Evolutionary conservation across 257 asterid genomes (phyloP).

Genomic region (Nicotiana otophora): DNA sequence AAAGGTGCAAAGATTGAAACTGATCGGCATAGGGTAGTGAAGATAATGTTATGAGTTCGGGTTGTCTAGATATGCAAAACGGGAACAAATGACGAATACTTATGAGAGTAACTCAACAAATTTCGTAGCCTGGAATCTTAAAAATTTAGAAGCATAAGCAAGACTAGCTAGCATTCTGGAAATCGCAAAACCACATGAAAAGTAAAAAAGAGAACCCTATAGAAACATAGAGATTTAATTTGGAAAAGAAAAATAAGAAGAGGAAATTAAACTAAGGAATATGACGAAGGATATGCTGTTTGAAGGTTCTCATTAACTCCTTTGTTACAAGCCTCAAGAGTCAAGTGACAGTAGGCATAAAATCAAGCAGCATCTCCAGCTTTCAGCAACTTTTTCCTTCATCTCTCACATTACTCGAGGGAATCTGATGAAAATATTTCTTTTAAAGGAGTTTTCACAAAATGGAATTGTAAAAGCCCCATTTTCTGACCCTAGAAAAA

Average conservation of each 20-base stretch:
- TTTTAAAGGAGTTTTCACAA: slow-evolving; percentile 3
- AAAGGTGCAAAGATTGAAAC: no score
- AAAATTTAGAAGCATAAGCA: background rate
- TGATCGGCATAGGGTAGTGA: no score
- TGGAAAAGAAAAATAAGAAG: background rate
- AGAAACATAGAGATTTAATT: background rate
- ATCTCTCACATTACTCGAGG: slow-evolving; percentile 8
- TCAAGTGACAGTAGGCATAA: background rate
- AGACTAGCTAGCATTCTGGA: background rate
- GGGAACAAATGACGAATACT: background rate
- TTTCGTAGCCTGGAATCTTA: background rate
- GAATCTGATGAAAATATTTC: slow-evolving; percentile 21
- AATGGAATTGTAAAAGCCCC: slow-evolving; percentile 10
- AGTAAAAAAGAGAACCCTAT: background rate
- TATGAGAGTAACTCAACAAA: background rate
- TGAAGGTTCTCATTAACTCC: background rate
- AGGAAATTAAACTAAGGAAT: slow-evolving; percentile 1
- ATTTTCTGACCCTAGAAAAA: background rate
- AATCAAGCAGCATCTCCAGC: background rate
- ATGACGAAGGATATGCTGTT: slow-evolving; percentile 26
- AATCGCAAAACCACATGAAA: background rate
- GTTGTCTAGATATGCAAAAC: no score
- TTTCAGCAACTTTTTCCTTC: slow-evolving; percentile 6
- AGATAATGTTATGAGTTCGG: no score
- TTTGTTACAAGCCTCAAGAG: background rate